Percentiles rank a stretch among this genome's conserved stretches.
These are phyloP conservation scores for Porogramme epimiltina DNA, from an alignment of 1,284 basidiomycete genomes.

Conservation along the genomic window DNA sequence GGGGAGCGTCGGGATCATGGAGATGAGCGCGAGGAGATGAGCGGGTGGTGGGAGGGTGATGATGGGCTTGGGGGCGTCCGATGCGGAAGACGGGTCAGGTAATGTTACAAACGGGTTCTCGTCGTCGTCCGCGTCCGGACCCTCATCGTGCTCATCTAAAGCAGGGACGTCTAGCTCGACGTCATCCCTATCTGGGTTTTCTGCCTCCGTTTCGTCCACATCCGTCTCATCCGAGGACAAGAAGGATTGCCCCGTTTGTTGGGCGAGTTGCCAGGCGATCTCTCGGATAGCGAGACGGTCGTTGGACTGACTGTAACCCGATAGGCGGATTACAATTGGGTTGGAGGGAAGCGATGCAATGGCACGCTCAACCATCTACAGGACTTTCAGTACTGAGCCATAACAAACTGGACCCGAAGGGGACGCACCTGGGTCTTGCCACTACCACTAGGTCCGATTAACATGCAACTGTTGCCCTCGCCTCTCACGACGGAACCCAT, in stretches of 20 bases:
- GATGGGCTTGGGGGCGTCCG: slow-evolving; percentile 16
- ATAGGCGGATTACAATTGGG: slow-evolving; percentile 79
- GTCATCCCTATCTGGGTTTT: slow-evolving; percentile 8
- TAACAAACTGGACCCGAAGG: background rate
- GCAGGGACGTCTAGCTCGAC: background rate
- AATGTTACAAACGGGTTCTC: slow-evolving; percentile 42
- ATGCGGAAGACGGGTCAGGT: slow-evolving; percentile 6
- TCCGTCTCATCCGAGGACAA: slow-evolving; percentile 39
- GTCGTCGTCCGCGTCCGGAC: slow-evolving; percentile 34
- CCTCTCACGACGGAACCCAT: slow-evolving; percentile 74
- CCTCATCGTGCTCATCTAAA: slow-evolving; percentile 24
- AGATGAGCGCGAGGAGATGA: slow-evolving; percentile 81
- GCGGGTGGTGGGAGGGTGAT: slow-evolving; percentile 64
- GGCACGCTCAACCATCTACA: slow-evolving; percentile 64
- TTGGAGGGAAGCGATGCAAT: slow-evolving; percentile 44
- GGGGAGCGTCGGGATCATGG: slow-evolving; percentile 72
- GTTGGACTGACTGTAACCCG: slow-evolving; percentile 83
- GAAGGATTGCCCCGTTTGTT: slow-evolving; percentile 65
- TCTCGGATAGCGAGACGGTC: slow-evolving; percentile 92
- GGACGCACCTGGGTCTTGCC: slow-evolving; percentile 79
- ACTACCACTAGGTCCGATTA: slow-evolving; percentile 81
- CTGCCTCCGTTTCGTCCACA: slow-evolving; percentile 38
- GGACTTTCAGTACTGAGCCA: slow-evolving; percentile 5
- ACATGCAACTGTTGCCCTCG: slow-evolving; percentile 89
- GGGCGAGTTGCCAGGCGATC: slow-evolving; percentile 80